Evolutionary conservation across 2,329 filamentous ascomycete species (phyloP).

Genomic region (Diaporthe sp.): DNA sequence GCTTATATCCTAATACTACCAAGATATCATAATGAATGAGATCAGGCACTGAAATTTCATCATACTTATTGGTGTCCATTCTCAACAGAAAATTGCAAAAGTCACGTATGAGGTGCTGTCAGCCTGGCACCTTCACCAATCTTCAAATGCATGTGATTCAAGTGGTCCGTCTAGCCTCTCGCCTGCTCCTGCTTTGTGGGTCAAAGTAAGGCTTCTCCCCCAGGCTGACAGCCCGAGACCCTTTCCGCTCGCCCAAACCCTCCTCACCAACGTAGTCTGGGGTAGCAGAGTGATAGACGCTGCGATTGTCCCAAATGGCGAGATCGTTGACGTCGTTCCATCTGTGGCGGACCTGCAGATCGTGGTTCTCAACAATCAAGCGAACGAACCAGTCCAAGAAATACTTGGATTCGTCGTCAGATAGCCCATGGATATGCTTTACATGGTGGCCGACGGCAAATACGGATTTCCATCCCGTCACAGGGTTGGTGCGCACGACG

Average conservation of each 20-base stretch:
- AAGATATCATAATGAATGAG: too few species aligned
- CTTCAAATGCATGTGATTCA: neutral
- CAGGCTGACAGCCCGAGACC: constrained; percentile 63
- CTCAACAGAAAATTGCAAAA: neutral
- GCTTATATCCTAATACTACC: too few species aligned
- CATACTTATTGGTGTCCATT: neutral
- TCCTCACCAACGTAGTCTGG: constrained; percentile 61
- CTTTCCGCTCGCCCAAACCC: constrained; percentile 59
- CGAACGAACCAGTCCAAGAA: constrained; percentile 65
- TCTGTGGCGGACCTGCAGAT: constrained; percentile 63
- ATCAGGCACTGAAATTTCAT: too few species aligned
- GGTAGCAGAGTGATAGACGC: constrained; percentile 67
- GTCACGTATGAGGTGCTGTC: too few species aligned
- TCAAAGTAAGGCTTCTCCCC: constrained; percentile 68
- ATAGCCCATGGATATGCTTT: constrained; percentile 63
- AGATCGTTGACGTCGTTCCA: constrained; percentile 61
- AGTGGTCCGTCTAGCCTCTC: neutral
- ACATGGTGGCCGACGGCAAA: constrained; percentile 66
- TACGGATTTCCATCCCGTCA: constrained; percentile 69
- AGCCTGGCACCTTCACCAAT: too few species aligned
- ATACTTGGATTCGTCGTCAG: constrained; percentile 56
- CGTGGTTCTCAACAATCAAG: constrained; percentile 57
- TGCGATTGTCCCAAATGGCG: constrained; percentile 71
- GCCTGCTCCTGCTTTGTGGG: constrained; percentile 50
- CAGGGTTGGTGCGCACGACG: constrained; percentile 68